A percentile compares a stretch with the other conserved stretches of the same genome.
These are phyloP conservation scores for Fibroporia radiculosa DNA, from an alignment of 768 basidiomycete species.

Conservation along the genomic window DNA sequence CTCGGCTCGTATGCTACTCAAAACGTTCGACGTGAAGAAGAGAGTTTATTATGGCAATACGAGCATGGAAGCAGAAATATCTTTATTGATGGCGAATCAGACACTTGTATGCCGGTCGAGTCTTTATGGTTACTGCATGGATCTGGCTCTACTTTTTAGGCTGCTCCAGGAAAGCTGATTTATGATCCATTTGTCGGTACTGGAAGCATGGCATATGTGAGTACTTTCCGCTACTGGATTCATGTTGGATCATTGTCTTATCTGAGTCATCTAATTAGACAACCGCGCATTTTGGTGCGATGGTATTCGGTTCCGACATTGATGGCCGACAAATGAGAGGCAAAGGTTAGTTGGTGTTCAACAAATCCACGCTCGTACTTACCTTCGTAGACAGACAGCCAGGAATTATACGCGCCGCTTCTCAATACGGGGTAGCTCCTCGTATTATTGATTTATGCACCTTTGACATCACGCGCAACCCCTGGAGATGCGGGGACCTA, in stretches of 20 bases:
- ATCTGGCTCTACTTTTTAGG: conserved; percentile 39
- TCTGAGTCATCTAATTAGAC: conserved; percentile 59
- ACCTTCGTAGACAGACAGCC: conserved; percentile 33
- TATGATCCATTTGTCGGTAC: conserved; percentile 97
- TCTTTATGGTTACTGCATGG: not conserved
- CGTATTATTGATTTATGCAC: conserved; percentile 80
- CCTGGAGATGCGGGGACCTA: conserved; percentile 81
- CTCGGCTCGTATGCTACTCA: conserved; percentile 58
- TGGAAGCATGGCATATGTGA: conserved; percentile 83
- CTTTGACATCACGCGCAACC: conserved; percentile 88
- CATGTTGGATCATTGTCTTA: too few species aligned
- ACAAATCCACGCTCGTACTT: not conserved
- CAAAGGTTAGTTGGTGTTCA: conserved; percentile 47
- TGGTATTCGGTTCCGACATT: conserved; percentile 89
- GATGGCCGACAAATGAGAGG: conserved; percentile 97
- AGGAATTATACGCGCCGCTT: conserved; percentile 74
- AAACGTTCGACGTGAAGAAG: conserved; percentile 81
- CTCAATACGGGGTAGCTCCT: conserved; percentile 71
- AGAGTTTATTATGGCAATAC: conserved; percentile 91
- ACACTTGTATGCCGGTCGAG: conserved; percentile 59
- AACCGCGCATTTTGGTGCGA: conserved; percentile 79
- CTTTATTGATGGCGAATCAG: conserved; percentile 94
- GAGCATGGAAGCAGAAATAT: conserved; percentile 96
- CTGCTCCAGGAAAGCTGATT: conserved; percentile 79
- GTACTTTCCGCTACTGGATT: too few species aligned